Evolutionary conservation across 768 basidiomycete species (phyloP).

Genomic region (Trametes cubensis): DNA sequence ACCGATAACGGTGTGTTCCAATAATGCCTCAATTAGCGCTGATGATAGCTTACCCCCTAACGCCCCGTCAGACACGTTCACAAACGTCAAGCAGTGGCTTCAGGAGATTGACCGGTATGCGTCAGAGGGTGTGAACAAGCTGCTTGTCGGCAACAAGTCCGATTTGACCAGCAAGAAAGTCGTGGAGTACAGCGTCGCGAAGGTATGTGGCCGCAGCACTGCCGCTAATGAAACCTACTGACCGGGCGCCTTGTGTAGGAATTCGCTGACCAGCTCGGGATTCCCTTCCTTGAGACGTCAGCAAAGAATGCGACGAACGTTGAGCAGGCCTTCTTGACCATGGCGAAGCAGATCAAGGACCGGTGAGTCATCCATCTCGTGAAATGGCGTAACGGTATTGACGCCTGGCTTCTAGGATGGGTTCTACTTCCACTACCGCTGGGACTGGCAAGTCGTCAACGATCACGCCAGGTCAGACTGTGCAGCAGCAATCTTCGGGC

Average conservation of each 20-base stretch:
- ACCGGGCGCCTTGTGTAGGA: slow-evolving; percentile 50
- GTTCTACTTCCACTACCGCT: slow-evolving; percentile 73
- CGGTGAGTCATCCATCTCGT: slow-evolving; percentile 51
- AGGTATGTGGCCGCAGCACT: slow-evolving; percentile 48
- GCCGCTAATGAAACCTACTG: neutral
- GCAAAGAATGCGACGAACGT: slow-evolving; percentile 99
- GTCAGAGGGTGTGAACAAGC: slow-evolving; percentile 97
- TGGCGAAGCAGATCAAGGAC: slow-evolving; percentile 96
- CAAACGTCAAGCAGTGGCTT: slow-evolving; percentile 94
- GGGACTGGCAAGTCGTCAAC: slow-evolving; percentile 76
- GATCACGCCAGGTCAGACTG: slow-evolving; percentile 82
- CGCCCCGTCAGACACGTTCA: slow-evolving; percentile 79
- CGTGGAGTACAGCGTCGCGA: slow-evolving; percentile 85
- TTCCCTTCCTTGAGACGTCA: slow-evolving; percentile 98
- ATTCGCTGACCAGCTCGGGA: slow-evolving; percentile 91
- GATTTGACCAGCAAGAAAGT: slow-evolving; percentile 97
- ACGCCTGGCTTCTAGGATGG: slow-evolving; percentile 60
- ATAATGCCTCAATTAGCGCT: neutral
- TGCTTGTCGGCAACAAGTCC: slow-evolving; percentile 98
- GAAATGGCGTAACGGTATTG: neutral
- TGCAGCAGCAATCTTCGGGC: slow-evolving; percentile 71
- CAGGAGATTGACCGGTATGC: slow-evolving; percentile 95
- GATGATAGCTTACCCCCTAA: slow-evolving; percentile 6
- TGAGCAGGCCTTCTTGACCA: slow-evolving; percentile 98
- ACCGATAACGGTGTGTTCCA: slow-evolving; percentile 78